Evolutionary conservation across 2,329 filamentous ascomycete species (phyloP), one percentile per base, ranked within the genome.

Genomic region (Hypoxylon sp.): DNA sequence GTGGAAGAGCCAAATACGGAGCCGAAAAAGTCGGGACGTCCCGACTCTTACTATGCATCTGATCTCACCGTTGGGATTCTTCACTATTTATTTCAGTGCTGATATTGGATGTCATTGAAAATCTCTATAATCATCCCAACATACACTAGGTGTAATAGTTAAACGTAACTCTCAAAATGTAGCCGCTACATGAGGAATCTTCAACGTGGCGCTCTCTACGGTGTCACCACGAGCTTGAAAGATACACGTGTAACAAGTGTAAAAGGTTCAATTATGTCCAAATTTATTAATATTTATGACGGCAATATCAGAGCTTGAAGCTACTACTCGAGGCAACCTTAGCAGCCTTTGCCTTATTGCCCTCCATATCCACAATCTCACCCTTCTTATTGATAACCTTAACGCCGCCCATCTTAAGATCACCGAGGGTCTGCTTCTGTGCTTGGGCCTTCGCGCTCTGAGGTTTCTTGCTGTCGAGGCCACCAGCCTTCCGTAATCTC

Each of bases 351-450:
- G 91, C 86, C 82, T 92, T 91, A 75, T 91, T 93, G 30, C 94
- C 94, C 73, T 96, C 90, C 34, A 97, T 87, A 81, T 97, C 91
- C 17, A 91, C 90, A 60, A 97, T 82, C 79, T 94, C 91, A 57
- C 95, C 95, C 84, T 93, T 94, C 81, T 91, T 92, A 69, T 94
- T 94, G 81, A 98, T 96, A 66, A 98, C 88, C 85, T 92, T 95
- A 74, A 98, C 95, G 66, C 93, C 93, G 57, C 93, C 94, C 86
- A 91, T 80, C 75, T 79, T 82, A 53, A 83, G 78, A 53, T 84
- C 81, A 5, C 79, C 81, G 55, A 86, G 73, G 21, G 82, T 84
- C 65, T 85, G 82, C 68, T 81, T 81, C 71, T 83, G 86, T 57
- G 85, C 82, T 71, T 86, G 83, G 28, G 83, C 85, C 79, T 90